These are phyloP conservation scores for Discostella pseudostelligera DNA, from an alignment of 108 stramenopile species.

Conservation along the genomic window DNA sequence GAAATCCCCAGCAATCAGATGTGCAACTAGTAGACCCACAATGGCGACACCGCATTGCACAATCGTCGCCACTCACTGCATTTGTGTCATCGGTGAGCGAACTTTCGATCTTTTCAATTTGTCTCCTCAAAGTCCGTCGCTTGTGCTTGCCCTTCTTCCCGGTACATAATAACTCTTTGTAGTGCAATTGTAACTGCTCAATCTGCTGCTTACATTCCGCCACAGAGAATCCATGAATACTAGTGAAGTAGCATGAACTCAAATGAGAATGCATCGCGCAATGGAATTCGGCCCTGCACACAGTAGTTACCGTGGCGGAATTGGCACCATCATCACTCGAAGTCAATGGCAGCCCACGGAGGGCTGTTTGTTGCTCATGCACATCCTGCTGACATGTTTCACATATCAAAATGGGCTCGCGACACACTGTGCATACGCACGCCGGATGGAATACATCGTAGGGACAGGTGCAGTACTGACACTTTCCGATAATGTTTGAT, in stretches of 20 bases:
- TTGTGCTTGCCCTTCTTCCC: slow-evolving; percentile 67
- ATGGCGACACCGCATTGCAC: slow-evolving; percentile 56
- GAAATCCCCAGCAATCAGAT: slow-evolving; percentile 82
- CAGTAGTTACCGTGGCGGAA: neutral
- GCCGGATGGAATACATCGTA: slow-evolving; percentile 74
- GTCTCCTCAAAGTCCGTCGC: slow-evolving; percentile 72
- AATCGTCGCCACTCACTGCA: neutral
- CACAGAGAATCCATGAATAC: slow-evolving; percentile 48
- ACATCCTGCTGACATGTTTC: slow-evolving; percentile 29
- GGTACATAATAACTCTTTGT: slow-evolving; percentile 50
- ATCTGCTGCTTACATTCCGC: slow-evolving; percentile 52
- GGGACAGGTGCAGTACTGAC: slow-evolving; percentile 59
- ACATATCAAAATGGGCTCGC: slow-evolving; percentile 78
- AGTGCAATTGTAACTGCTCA: slow-evolving; percentile 36
- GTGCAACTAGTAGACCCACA: slow-evolving; percentile 64
- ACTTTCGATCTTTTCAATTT: slow-evolving; percentile 57
- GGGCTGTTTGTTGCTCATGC: slow-evolving; percentile 9
- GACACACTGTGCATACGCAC: slow-evolving; percentile 84
- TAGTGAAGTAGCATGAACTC: slow-evolving; percentile 67
- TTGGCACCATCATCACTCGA: neutral
- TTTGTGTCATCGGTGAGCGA: slow-evolving; percentile 4
- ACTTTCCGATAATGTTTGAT: slow-evolving; percentile 56
- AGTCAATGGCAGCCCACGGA: slow-evolving; percentile 4
- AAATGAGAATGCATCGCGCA: slow-evolving; percentile 69
- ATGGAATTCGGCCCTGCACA: slow-evolving; percentile 57